phyloP scores from a whole-genome alignment of 164 flowering plant species.

The Paratinospora sagittata region DNA sequence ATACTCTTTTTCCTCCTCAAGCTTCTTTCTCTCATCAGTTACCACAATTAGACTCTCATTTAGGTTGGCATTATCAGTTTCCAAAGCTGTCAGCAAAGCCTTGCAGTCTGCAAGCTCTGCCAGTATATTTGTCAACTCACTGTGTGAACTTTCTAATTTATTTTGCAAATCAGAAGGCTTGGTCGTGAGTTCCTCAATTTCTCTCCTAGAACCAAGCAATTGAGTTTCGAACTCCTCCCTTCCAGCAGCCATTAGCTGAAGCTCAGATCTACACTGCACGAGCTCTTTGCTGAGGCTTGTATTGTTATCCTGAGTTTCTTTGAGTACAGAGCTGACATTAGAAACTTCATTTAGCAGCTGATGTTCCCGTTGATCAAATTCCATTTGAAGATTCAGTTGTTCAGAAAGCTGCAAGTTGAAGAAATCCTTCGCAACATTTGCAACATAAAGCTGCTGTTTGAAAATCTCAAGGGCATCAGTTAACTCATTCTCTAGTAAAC shows the following conservation, averaged over 20 bases:
- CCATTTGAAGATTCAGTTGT: conserved; percentile 34
- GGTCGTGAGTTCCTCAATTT: conserved; percentile 34
- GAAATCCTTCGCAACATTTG: conserved; percentile 47
- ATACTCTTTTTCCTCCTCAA: conserved; percentile 40
- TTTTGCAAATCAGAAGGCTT: conserved; percentile 38
- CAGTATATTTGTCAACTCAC: conserved; percentile 33
- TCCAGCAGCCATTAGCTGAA: conserved; percentile 29
- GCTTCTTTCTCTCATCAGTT: conserved; percentile 38
- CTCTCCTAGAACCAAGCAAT: conserved; percentile 28
- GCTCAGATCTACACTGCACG: conserved; percentile 44
- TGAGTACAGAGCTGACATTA: conserved; percentile 31
- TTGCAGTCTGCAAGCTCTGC: conserved; percentile 40
- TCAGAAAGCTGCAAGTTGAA: conserved; percentile 52
- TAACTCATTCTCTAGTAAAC: conserved; percentile 13
- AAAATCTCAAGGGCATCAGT: conserved; percentile 36
- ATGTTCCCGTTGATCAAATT: conserved; percentile 27
- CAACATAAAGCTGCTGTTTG: conserved; percentile 51
- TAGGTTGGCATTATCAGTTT: conserved; percentile 40
- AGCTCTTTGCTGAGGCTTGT: conserved; percentile 46
- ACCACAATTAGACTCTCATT: conserved; percentile 24
- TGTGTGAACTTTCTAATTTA: conserved; percentile 42
- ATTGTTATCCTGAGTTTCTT: conserved; percentile 40
- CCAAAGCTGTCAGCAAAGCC: conserved; percentile 27
- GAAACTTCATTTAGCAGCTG: conserved; percentile 43
- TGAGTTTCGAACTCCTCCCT: conserved; percentile 44